phyloP scores from a whole-genome alignment of 768 basidiomycete species.

The Podaxis sp. region DNA sequence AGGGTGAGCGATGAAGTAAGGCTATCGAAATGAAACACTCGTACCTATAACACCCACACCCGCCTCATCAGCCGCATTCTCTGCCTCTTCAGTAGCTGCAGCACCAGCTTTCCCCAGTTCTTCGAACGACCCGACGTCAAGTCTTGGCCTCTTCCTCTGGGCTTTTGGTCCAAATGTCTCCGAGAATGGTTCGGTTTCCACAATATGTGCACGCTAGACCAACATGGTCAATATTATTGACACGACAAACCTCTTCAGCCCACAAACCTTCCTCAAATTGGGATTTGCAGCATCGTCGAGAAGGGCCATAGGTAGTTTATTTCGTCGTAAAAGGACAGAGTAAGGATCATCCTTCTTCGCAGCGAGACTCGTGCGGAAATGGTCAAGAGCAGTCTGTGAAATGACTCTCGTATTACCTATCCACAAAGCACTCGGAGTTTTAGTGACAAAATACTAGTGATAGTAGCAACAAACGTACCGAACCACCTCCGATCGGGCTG shows the following conservation, averaged over 20 bases:
- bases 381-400: constrained; percentile 92
- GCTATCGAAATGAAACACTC: constrained; percentile 1
- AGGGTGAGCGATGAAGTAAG: not conserved
- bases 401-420: constrained; percentile 98
- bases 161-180: constrained; percentile 97
- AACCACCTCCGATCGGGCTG: constrained; percentile 98
- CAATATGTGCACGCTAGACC: constrained; percentile 81
- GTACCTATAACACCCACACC: constrained; percentile 47
- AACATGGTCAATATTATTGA: constrained; percentile 5
- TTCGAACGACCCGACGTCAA: constrained; percentile 90
- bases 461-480: constrained; percentile 52
- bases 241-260: constrained; percentile 21
- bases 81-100: constrained; percentile 54
- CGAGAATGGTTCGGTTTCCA: constrained; percentile 91
- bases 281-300: constrained; percentile 88
- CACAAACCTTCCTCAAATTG: constrained; percentile 64
- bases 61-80: constrained; percentile 34
- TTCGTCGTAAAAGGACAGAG: constrained; percentile 88
- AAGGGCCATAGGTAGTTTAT: constrained; percentile 96
- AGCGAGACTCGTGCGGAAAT: constrained; percentile 88
- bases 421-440: constrained; percentile 2
- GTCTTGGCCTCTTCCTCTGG: constrained; percentile 83
- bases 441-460: not conserved
- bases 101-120: constrained; percentile 74
- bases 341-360: constrained; percentile 92